Evolutionary conservation across 768 basidiomycete species (phyloP), one percentile per base, ranked within the genome.

Genomic region (Hirschioporus abietinus): DNA sequence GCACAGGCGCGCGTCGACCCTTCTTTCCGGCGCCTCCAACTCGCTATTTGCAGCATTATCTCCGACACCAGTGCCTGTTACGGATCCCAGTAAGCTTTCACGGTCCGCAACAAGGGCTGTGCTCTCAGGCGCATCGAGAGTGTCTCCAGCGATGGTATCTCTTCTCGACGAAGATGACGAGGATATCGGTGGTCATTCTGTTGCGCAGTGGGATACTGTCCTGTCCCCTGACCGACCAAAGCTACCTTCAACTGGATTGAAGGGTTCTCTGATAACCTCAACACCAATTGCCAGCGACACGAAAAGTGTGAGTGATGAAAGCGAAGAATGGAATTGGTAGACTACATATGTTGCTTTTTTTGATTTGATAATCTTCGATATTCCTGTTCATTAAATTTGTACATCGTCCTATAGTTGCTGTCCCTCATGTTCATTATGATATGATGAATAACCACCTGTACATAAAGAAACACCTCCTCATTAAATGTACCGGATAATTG

Each of bases 1-100:
- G 70, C 88, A 88, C 67, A 90, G 89, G 75, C 86, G 89, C 24
- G 89, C 89, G 0, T 89, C 89, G 0, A 69, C 84, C 1, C 80
- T 91, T 34, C 72, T 91, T 64, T 83, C 87, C 0, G 90, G 90
- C 72, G 83, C 90, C 23, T 87, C 88, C 6, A 81, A 82, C 68
- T 81, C 83, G 57, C 78, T 88, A 36, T 81, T 81, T 10, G 79
- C 83, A 1, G 86, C 57, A 62, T 72, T 15, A 72, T 77, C 0
- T 72, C 92, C 4, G 81, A 86, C 0, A 74, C 78, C 1, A 88
- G 84, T 66, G 84, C 76, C 23, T 92, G 88, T 17, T 96, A 95
- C 0, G 93, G 83, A 35, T 10, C 76, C 24, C 60, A 61, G 3
- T 24, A 52, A 52, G 20, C 42, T 15, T 52, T 20, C 42, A 20